Evolutionary conservation across 2,329 filamentous ascomycete species (phyloP).

Genomic region (Botryosphaeria dothidea): DNA sequence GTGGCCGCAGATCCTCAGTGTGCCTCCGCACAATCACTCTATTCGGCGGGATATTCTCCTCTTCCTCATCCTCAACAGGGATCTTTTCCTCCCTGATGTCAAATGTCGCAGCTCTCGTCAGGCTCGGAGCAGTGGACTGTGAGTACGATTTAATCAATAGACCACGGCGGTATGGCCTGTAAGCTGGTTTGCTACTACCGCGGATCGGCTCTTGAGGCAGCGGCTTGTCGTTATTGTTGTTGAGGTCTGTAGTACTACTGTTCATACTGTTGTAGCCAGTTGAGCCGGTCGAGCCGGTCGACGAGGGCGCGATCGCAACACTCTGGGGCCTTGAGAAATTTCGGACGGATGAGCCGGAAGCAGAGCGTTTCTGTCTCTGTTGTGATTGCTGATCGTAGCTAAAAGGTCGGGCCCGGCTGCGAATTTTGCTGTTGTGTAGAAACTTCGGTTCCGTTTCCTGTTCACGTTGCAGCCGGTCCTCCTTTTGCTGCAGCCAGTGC

Average conservation of each 20-base stretch:
- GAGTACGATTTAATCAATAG: background rate
- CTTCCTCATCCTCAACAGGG: background rate
- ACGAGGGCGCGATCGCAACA: background rate
- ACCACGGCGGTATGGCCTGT: constrained; percentile 5
- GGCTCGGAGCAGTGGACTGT: background rate
- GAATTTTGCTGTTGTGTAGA: background rate
- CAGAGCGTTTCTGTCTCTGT: background rate
- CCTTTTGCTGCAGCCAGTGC: background rate
- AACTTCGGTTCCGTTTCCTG: background rate
- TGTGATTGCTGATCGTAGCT: background rate
- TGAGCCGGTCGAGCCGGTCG: background rate
- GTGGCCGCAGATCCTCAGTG: background rate
- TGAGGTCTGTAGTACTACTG: background rate
- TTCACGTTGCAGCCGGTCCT: background rate
- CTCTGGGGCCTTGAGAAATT: constrained; percentile 16
- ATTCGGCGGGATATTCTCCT: background rate
- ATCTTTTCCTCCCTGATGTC: constrained; percentile 16
- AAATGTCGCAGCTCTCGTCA: background rate
- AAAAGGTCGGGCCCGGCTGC: background rate
- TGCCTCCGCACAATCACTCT: background rate
- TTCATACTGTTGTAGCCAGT: background rate
- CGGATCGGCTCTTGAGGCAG: background rate
- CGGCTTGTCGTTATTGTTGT: background rate
- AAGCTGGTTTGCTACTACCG: background rate
- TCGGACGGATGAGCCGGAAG: background rate